A percentile compares a stretch with the other conserved stretches of the same genome.
Evolutionary conservation across 1,139 yeast species (phyloP).

Genomic region (Pneumocystis sp.): DNA sequence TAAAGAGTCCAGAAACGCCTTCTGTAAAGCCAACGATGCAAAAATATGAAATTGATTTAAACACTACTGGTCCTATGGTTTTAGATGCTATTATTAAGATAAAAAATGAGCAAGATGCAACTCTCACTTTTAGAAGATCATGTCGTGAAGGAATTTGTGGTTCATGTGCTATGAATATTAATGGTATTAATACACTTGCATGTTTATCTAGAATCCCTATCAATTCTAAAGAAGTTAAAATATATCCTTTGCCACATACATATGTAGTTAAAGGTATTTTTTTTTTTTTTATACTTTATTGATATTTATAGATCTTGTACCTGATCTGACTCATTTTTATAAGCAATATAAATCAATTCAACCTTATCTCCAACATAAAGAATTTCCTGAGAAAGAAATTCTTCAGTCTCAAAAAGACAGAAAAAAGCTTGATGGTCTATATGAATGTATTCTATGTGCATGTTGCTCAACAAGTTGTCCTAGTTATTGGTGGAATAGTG

Average conservation of each 20-base stretch:
- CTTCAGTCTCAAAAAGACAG: constrained; percentile 86
- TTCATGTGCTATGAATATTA: constrained; percentile 98
- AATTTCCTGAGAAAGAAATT: constrained; percentile 85
- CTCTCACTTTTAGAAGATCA: constrained; percentile 91
- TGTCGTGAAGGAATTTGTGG: constrained; percentile 99
- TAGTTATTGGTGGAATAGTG: constrained; percentile 99
- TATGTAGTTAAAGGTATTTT: constrained; percentile 93
- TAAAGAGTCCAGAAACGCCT: constrained; percentile 74
- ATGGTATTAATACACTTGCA: constrained; percentile 92
- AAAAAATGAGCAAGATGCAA: constrained; percentile 90
- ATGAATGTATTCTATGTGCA: constrained; percentile 96
- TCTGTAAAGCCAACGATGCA: constrained; percentile 81
- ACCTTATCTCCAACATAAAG: constrained; percentile 83
- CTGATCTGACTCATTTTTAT: constrained; percentile 91
- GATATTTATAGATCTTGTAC: constrained; percentile 40
- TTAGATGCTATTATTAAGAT: constrained; percentile 87
- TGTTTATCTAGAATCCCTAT: constrained; percentile 89
- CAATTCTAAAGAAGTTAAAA: constrained; percentile 64
- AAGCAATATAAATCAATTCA: constrained; percentile 96
- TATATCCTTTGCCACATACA: constrained; percentile 97
- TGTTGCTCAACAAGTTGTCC: constrained; percentile 99
- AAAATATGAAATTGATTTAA: constrained; percentile 69
- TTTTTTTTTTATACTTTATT: constrained; percentile 69
- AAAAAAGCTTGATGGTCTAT: constrained; percentile 89
- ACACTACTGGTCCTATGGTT: constrained; percentile 95